Base-by-base conservation (phyloP, 345 rosid species). In the Lepidium didymum region DNA sequence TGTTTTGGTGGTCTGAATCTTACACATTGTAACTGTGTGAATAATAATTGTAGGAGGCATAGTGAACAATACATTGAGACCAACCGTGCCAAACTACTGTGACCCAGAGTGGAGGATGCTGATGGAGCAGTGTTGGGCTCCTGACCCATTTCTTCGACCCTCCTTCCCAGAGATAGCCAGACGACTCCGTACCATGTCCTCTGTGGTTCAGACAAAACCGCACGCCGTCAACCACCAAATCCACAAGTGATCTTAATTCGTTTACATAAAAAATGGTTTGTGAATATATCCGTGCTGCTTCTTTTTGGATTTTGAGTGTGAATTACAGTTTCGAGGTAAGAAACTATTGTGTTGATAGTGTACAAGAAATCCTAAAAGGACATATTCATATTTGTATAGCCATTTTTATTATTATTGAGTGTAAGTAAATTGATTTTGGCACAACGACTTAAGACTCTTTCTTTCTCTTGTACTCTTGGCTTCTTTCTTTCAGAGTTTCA, bases 81-180 rank as follows among this genome's bases (percentile, higher is more conserved):
- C 96, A 42, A 77, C 67, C 4, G 85, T 90, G 62, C 94, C 96
- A 64, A 74, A 57, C 75, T 65, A 51, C 75, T 90, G 96, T 29
- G 96, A 90, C 69, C 75, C 79, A 0, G 96, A 90, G 8, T 90
- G 96, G 94, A 86, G 82, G 77, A 69, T 84, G 59, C 73, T 90
- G 57, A 90, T 90, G 91, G 96, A 90, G 72, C 89, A 84, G 70
- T 90, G 96, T 35, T 90, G 96, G 96, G 89, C 96, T 19, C 96
- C 96, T 18, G 87, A 87, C 72, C 96, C 96, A 13, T 72, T 74
- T 37, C 83, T 56, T 56, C 86, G 96, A 31, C 96, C 94, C 29
- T 78, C 90, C 19, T 90, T 90, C 79, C 87, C 96, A 2, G 94
- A 90, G 80, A 83, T 90, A 31, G 87, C 94, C 8, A 69, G 84